Conservation (phyloP, 129 eudicot genomes). For the Lactuca sativa region DNA sequence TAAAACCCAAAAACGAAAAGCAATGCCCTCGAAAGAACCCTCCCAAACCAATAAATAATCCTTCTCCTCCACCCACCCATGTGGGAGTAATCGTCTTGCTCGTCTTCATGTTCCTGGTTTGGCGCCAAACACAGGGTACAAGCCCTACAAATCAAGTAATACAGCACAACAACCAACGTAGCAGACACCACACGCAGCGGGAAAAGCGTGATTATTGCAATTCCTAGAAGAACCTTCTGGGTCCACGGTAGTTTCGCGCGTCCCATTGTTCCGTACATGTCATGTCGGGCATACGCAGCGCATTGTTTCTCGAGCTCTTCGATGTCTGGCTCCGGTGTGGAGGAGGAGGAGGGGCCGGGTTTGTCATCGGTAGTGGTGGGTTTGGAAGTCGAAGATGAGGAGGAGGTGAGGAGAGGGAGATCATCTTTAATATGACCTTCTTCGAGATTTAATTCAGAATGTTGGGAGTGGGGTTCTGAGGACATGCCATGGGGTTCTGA, state of each 20-base stretch:
- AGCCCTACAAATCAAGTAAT: conserved; percentile 61
- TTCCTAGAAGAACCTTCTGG: conserved; percentile 50
- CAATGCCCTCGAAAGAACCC: conserved; percentile 61
- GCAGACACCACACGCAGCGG: conserved; percentile 59
- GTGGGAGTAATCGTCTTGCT: conserved; percentile 81
- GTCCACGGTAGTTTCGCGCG: conserved; percentile 57
- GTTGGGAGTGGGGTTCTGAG: conserved; percentile 28
- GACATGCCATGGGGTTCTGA: conserved; percentile 50
- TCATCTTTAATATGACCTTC: conserved; percentile 38
- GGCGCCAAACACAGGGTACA: conserved; percentile 63
- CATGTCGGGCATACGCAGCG: conserved; percentile 72
- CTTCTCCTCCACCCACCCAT: conserved; percentile 78
- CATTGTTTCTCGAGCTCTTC: conserved; percentile 62
- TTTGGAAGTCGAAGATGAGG: conserved; percentile 7
- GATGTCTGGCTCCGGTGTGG: conserved; percentile 25
- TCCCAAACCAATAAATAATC: conserved; percentile 53
- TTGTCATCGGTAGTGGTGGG: conserved; percentile 20
- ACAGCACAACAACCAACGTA: conserved; percentile 46
- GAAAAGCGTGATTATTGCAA: conserved; percentile 48
- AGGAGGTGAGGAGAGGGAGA: conserved; percentile 56
- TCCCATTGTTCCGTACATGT: conserved; percentile 87
- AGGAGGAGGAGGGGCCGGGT: conserved; percentile 3
- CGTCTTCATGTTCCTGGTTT: conserved; percentile 56
- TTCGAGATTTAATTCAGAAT: conserved; percentile 24
- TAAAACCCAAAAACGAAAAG: conserved; percentile 85